Percentiles rank a stretch among this genome's conserved stretches.
These are phyloP conservation scores for Eragrostis nindensis DNA, from an alignment of 176 grass and related monocot species.

Conservation along the genomic window DNA sequence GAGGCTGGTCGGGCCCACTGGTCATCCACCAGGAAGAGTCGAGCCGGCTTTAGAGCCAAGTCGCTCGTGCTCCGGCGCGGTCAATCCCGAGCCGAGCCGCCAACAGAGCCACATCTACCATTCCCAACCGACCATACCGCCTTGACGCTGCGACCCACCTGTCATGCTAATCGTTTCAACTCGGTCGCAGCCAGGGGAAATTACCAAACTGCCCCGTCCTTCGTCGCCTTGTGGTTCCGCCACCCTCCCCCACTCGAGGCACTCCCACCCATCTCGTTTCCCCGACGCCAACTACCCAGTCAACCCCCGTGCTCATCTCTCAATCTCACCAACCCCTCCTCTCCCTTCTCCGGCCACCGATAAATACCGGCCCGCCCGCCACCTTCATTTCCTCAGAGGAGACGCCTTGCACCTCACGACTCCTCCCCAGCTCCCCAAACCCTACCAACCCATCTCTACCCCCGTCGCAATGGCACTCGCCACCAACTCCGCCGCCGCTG, in stretches of 20 bases:
- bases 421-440: background rate
- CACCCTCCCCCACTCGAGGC: no score
- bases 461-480: constrained; percentile 66
- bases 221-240: no score
- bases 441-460: constrained; percentile 8
- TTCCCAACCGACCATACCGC: background rate
- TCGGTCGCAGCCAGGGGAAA: background rate
- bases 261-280: background rate
- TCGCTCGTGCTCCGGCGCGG: no score
- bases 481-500: constrained; percentile 52
- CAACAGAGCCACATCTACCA: background rate
- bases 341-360: constrained; percentile 31
- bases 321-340: constrained; percentile 38
- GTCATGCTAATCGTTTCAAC: background rate
- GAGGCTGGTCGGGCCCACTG: background rate
- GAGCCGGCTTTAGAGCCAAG: no score
- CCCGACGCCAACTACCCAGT: background rate
- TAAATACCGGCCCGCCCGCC: constrained; percentile 42
- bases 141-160: background rate
- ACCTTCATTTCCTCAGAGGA: constrained; percentile 46
- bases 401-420: constrained; percentile 34
- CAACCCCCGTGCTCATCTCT: constrained; percentile 3
- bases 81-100: background rate
- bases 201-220: constrained; percentile 26
- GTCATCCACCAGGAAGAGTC: background rate